These are phyloP conservation scores for Effrenium voratum DNA, from an alignment of 73 alveolate genomes.

Conservation along the genomic window DNA sequence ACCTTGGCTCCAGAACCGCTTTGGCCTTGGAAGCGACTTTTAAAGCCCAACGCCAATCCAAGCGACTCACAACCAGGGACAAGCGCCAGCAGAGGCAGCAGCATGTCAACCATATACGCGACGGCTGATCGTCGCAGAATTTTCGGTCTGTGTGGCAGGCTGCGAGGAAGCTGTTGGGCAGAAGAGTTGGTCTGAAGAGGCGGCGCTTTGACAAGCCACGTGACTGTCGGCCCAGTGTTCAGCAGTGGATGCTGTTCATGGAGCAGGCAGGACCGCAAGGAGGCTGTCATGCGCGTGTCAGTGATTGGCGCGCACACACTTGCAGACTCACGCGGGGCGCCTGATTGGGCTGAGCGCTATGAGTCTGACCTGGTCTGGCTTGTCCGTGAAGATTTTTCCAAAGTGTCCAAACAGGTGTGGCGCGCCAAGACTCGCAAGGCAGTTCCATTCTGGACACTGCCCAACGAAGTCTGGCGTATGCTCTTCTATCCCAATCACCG, in stretches of 20 bases:
- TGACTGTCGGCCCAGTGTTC: neutral
- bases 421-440: neutral
- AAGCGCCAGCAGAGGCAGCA: neutral
- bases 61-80: neutral
- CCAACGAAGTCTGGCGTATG: slow-evolving; percentile 10
- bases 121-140: neutral
- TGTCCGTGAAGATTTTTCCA: neutral
- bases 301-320: neutral
- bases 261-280: neutral
- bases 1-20: neutral
- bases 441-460: neutral
- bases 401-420: neutral
- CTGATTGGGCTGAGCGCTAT: neutral
- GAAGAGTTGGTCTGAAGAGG: neutral
- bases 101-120: neutral
- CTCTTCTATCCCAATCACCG: neutral
- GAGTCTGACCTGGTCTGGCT: neutral
- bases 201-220: neutral
- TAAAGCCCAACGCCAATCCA: neutral
- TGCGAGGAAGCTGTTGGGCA: neutral
- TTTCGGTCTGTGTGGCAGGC: neutral
- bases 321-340: neutral
- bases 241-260: neutral
- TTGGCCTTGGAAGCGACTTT: neutral
- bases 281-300: neutral